Percentiles rank a stretch among this genome's conserved stretches.
Evolutionary conservation across 345 rosid species (phyloP).

Genomic region (Salix viminalis): DNA sequence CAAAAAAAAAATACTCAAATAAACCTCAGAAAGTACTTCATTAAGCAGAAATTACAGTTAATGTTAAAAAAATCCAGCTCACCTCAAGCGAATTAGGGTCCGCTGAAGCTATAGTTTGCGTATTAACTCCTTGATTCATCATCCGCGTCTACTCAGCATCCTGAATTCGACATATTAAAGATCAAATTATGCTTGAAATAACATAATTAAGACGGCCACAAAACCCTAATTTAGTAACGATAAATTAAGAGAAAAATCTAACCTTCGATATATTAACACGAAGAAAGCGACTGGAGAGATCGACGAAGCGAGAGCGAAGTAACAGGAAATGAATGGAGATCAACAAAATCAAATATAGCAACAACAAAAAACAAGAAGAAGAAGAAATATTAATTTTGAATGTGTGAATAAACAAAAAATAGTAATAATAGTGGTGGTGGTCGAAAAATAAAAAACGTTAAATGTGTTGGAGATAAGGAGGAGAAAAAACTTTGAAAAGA

Average conservation of each 20-base stretch:
- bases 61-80: not conserved
- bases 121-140: slow-evolving; percentile 76
- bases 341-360: slow-evolving; percentile 2
- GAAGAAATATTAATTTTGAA: not conserved
- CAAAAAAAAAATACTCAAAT: not conserved
- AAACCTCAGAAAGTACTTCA: not conserved
- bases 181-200: not conserved
- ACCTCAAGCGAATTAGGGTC: slow-evolving; percentile 78
- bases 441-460: not conserved
- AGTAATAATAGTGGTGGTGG: not conserved
- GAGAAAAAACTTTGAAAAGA: not conserved
- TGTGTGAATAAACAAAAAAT: not conserved
- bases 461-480: not conserved
- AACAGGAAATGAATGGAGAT: slow-evolving; percentile 15
- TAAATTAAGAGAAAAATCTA: not conserved
- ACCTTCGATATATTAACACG: slow-evolving; percentile 12
- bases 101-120: slow-evolving; percentile 49
- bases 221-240: slow-evolving; percentile 28
- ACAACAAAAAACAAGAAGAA: not conserved
- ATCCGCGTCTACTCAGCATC: slow-evolving; percentile 43
- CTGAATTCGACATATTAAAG: slow-evolving; percentile 24
- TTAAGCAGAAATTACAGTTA: not conserved
- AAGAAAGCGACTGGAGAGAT: slow-evolving; percentile 4
- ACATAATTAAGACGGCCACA: not conserved
- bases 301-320: not conserved